A percentile compares a stretch with the other conserved stretches of the same genome.
These are phyloP conservation scores for Carallia pectinifolia DNA, from an alignment of 345 rosid species.

Conservation along the genomic window DNA sequence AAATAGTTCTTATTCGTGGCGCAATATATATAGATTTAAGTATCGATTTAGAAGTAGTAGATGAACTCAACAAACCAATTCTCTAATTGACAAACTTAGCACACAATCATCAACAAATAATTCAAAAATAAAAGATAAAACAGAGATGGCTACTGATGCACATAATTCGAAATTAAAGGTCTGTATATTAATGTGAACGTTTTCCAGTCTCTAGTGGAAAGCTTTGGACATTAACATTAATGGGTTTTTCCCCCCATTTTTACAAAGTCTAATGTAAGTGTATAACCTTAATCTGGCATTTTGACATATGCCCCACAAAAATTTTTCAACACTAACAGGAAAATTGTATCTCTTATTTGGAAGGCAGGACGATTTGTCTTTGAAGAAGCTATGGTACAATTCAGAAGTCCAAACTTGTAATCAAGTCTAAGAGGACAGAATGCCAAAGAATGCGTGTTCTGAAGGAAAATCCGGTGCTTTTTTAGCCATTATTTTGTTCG, in stretches of 20 bases:
- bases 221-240: not conserved
- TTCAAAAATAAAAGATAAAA: no score
- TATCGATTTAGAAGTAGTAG: no score
- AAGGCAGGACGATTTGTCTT: slow-evolving; percentile 30
- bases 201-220: no score
- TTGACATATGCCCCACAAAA: slow-evolving; percentile 2
- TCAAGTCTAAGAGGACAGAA: slow-evolving; percentile 17
- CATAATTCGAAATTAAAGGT: no score
- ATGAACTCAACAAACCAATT: no score
- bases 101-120: no score
- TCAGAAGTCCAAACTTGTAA: slow-evolving; percentile 13
- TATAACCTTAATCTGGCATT: not conserved
- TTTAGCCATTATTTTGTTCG: not conserved
- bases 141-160: no score
- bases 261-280: not conserved
- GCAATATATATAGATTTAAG: no score
- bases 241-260: not conserved
- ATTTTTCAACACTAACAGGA: slow-evolving; percentile 10
- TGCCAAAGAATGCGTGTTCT: slow-evolving; percentile 22
- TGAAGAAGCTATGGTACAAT: slow-evolving; percentile 35
- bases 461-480: not conserved
- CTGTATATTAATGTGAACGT: no score
- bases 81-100: no score
- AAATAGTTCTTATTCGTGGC: no score
- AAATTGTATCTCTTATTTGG: slow-evolving; percentile 30